Evolutionary conservation across 2,329 filamentous ascomycete species (phyloP).

Genomic region (Dactylellina cionopaga): DNA sequence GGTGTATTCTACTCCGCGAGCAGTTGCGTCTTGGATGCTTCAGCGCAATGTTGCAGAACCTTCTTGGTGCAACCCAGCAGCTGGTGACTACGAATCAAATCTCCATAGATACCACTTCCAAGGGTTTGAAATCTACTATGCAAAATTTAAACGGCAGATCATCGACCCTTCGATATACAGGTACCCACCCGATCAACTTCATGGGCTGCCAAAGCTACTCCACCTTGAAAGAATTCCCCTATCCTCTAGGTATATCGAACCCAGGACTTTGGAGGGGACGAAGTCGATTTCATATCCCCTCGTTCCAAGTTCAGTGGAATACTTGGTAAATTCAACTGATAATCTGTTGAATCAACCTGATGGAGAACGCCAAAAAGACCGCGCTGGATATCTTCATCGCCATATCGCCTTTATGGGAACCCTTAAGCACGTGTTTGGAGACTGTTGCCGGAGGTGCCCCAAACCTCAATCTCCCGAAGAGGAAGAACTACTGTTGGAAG

Average conservation of each 20-base stretch:
- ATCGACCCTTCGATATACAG: conserved; percentile 89
- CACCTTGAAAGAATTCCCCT: too few relatives aligned
- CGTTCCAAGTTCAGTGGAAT: too few relatives aligned
- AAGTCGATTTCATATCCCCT: too few relatives aligned
- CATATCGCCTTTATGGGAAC: conserved; percentile 82
- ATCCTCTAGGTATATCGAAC: too few relatives aligned
- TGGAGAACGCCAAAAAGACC: conserved; percentile 67
- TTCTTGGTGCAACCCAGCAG: conserved; percentile 80
- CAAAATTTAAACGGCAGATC: conserved; percentile 74
- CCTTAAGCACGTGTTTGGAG: conserved; percentile 76
- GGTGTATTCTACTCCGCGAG: conserved; percentile 80
- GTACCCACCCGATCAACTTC: conserved; percentile 76
- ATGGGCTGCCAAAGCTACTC: conserved; percentile 83
- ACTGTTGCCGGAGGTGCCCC: conserved; percentile 85
- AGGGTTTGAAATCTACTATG: conserved; percentile 85
- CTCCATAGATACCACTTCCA: conserved; percentile 84
- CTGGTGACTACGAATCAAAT: conserved; percentile 77
- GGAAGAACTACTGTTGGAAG: conserved; percentile 74
- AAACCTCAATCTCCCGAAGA: conserved; percentile 75
- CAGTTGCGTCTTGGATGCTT: conserved; percentile 79
- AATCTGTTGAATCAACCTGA: conserved; percentile 77
- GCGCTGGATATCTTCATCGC: conserved; percentile 80
- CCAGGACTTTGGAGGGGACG: too few relatives aligned
- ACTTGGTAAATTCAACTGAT: conserved; percentile 75
- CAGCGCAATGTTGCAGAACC: conserved; percentile 84